These are phyloP conservation scores for Aureoboletus auriporus DNA, from an alignment of 768 basidiomycete species.

Conservation along the genomic window DNA sequence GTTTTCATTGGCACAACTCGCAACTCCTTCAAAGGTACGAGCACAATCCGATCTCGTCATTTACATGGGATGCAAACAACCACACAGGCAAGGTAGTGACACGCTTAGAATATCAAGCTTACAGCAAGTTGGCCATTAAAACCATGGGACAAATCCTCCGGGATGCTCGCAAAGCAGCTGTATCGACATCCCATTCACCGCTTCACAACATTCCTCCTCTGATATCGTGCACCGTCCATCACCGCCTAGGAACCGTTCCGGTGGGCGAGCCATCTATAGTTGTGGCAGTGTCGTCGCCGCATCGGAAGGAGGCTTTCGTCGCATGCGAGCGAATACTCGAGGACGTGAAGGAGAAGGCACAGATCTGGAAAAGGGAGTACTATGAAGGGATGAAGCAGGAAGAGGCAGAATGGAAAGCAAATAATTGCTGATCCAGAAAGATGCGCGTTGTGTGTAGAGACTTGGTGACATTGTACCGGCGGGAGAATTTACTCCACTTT, in stretches of 20 bases:
- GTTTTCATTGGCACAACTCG: constrained; percentile 85
- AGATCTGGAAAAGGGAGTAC: constrained; percentile 91
- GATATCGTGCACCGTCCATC: constrained; percentile 62
- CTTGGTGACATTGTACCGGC: constrained; percentile 3
- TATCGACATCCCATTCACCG: constrained; percentile 39
- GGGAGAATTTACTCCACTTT: constrained; percentile 53
- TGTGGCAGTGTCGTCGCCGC: constrained; percentile 80
- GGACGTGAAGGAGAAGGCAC: constrained; percentile 74
- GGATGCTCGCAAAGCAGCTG: constrained; percentile 37
- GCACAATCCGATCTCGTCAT: not conserved
- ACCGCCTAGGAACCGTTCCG: constrained; percentile 73
- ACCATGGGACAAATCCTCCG: constrained; percentile 63
- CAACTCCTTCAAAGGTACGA: constrained; percentile 74
- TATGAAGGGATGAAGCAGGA: constrained; percentile 68
- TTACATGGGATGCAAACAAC: constrained; percentile 5
- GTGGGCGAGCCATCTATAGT: constrained; percentile 82
- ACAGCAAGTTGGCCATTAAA: constrained; percentile 75
- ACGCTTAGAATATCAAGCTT: constrained; percentile 78
- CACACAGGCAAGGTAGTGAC: constrained; percentile 63
- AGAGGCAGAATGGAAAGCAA: constrained; percentile 69
- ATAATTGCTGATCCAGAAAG: constrained; percentile 29
- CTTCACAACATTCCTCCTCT: constrained; percentile 31
- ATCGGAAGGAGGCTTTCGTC: constrained; percentile 75
- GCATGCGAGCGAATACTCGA: constrained; percentile 85
- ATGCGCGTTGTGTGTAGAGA: constrained; percentile 2